Conservation (phyloP, 1,139 yeast species). For the Lodderomyces beijingensis region DNA sequence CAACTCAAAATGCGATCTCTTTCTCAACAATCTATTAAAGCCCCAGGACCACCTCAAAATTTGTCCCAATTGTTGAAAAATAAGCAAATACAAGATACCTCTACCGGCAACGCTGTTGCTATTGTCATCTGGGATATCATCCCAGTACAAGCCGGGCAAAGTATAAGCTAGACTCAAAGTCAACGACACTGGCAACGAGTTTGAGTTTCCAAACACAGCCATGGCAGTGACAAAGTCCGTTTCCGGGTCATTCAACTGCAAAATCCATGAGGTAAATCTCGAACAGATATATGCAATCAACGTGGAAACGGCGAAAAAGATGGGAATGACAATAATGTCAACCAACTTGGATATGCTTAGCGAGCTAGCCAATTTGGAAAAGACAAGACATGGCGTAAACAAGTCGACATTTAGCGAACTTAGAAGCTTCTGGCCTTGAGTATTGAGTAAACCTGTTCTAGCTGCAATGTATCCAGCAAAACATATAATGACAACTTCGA, state of each 20-base stretch:
- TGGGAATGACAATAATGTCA: constrained; percentile 69
- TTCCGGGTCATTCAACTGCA: constrained; percentile 59
- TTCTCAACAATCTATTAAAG: constrained; percentile 65
- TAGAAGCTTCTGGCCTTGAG: constrained; percentile 61
- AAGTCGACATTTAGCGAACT: constrained; percentile 71
- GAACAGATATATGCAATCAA: constrained; percentile 58
- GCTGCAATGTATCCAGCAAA: constrained; percentile 71
- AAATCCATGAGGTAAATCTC: constrained; percentile 38
- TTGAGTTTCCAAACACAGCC: constrained; percentile 85
- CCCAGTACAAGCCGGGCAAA: constrained; percentile 72
- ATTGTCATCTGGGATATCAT: constrained; percentile 59
- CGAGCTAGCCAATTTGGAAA: constrained; percentile 73
- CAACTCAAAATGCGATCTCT: constrained; percentile 41
- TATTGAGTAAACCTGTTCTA: constrained; percentile 50
- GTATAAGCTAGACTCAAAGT: constrained; percentile 70
- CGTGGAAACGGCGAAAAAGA: constrained; percentile 65
- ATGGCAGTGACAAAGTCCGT: constrained; percentile 80
- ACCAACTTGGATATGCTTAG: constrained; percentile 61
- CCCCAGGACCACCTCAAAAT: constrained; percentile 91
- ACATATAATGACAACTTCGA: constrained; percentile 72
- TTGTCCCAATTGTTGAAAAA: constrained; percentile 84
- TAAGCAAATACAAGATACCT: constrained; percentile 70
- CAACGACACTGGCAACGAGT: constrained; percentile 73
- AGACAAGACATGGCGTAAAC: constrained; percentile 82
- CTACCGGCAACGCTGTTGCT: constrained; percentile 73